Base-by-base conservation (phyloP, 331 rosid species). In the Ulmus americana region DNA sequence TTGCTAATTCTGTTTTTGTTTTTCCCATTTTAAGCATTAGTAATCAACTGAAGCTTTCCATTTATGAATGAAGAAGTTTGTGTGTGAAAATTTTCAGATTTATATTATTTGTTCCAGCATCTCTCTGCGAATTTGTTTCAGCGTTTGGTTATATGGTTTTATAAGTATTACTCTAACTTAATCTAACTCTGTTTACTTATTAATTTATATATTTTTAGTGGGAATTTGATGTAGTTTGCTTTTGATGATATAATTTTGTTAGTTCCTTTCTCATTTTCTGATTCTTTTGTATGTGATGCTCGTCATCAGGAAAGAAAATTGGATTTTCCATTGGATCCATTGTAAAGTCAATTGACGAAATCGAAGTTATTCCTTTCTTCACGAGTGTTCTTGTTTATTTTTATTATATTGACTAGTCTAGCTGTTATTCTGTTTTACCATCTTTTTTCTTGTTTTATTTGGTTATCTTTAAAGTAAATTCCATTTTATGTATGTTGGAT, bases 321-420 rank as follows among this genome's bases (percentile, higher is more conserved):
- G 62, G 79, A 65, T 79, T 67, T 81, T 76, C 70, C 71, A 61
- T 58, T 60, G 77, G 72, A 70, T 63, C 52, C 59, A 42, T 50
- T 59, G 64, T 70, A 16, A 76, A 47, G 73, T 70, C 59, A 55
- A 55, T 59, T 60, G 74, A 64, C 70, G 51, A 74, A 75, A 84
- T 77, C 70, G 15, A 70, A 47, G 61, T 59, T 67, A 59, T 77
- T 43, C 64, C 50, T 74, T 70, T 57, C 76, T 58, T 68, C 72
- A 46, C 45, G 70, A 48, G 49, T 54, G 52, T 56, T 70, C 63
- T 61, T 72, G 65, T 68, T 75, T 69, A 72, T 49, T 56, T 59
- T 70, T 68, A 57, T 66, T 45, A 7, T 43, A 68, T 71, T 22
- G 55, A 54, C 61, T 11, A 47, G 55, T 63, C 58, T 67, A 64